Evolutionary conservation across 805 yeast genomes (phyloP), one percentile per base, ranked within the genome.

Genomic region (Citeromyces matritensis): DNA sequence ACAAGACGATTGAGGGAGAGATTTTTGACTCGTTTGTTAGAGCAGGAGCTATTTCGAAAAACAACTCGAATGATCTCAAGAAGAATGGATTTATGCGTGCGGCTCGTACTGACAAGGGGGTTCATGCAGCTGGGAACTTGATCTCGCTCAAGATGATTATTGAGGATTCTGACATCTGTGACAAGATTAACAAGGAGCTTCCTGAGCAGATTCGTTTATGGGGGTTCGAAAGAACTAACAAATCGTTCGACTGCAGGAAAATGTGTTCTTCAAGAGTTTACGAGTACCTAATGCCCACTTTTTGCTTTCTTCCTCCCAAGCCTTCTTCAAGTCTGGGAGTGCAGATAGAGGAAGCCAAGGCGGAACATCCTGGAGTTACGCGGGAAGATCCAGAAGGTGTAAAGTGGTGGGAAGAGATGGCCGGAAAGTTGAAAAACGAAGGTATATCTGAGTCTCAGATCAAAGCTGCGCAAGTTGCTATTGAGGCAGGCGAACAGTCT

Each of bases 91-190:
- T 88, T 47, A 77, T 75, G 82, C 65, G 91, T 52, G 83, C 86
- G 32, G 88, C 88, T 4, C 65, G 88, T 57, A 79, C 88, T 3
- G 97, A 86, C 53, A 88, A 88, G 53, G 97, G 96, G 37, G 97
- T 86, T 15, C 97, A 86, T 55, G 96, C 97, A 9, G 95, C 95
- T 2, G 96, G 96, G 19, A 86, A 86, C 50, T 84, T 85, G 14
- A 69, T 88, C 28, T 78, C 93, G 10, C 60, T 80, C 42, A 86
- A 86, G 49, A 56, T 86, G 63, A 82, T 83, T 43, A 65, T 83
- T 33, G 94, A 84, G 48, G 94, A 86, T 44, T 71, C 64, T 9
- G 77, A 83, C 33, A 66, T 84, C 32, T 65, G 78, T 27, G 62
- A 64, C 29, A 81, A 75, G 49, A 77, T 91, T 53, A 91, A 91